Conservation (phyloP, 495 filamentous ascomycete species). For the Penicillium crystallinum region DNA sequence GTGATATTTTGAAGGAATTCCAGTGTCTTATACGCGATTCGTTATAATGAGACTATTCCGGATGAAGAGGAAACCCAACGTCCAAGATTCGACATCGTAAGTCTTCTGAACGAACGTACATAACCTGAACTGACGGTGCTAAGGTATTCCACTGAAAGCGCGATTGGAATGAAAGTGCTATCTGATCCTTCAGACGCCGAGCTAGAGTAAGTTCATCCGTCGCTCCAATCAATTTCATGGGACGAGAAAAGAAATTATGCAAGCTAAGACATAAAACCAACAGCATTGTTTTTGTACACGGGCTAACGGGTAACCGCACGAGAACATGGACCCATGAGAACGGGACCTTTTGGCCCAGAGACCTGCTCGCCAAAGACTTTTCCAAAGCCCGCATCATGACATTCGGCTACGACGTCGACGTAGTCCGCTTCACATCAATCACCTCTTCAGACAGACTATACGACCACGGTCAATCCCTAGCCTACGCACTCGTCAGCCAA, state of each 20-base stretch:
- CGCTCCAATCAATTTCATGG: not conserved
- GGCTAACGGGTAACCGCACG: not conserved
- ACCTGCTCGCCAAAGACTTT: not conserved
- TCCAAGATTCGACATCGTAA: not conserved
- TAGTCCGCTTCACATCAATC: not conserved
- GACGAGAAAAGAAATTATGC: not conserved
- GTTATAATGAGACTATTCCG: not conserved
- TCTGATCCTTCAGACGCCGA: not conserved
- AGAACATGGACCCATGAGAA: slow-evolving; percentile 3
- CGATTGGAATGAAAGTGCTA: not conserved
- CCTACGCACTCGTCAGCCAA: slow-evolving; percentile 3
- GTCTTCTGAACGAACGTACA: not conserved
- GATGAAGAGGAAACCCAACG: not conserved
- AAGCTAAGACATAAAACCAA: not conserved
- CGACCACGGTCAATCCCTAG: not conserved
- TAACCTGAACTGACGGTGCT: not conserved
- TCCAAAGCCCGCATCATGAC: slow-evolving; percentile 3
- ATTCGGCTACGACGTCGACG: slow-evolving; percentile 1
- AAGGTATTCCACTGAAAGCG: not conserved
- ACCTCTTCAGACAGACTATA: not conserved
- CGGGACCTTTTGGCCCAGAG: slow-evolving; percentile 1
- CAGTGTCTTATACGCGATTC: not conserved
- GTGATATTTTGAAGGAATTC: not conserved
- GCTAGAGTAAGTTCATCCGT: not conserved
- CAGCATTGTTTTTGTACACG: slow-evolving; percentile 2